These are phyloP conservation scores for Nakazawaea sp. DNA, from an alignment of 805 yeast species.

Conservation along the genomic window DNA sequence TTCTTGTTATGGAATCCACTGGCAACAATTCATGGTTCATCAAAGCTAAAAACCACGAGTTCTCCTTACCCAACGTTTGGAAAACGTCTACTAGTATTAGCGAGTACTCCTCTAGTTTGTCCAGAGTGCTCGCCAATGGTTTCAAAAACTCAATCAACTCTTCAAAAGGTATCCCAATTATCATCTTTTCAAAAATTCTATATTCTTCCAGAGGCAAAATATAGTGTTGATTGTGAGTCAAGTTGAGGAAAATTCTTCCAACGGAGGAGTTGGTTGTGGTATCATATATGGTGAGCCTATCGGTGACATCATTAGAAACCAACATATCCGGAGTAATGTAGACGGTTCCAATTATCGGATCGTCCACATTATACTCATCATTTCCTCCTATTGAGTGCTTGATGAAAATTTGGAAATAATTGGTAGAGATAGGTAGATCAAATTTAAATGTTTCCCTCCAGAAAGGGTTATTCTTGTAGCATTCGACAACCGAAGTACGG, in stretches of 20 bases:
- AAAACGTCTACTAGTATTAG: slow-evolving; percentile 64
- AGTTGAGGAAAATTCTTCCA: slow-evolving; percentile 52
- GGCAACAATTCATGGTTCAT: slow-evolving; percentile 59
- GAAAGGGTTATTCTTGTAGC: slow-evolving; percentile 46
- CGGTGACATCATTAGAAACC: slow-evolving; percentile 11
- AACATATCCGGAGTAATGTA: slow-evolving; percentile 47
- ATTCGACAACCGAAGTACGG: slow-evolving; percentile 58
- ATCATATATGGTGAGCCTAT: slow-evolving; percentile 25
- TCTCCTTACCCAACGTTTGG: slow-evolving; percentile 61
- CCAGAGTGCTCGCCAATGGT: slow-evolving; percentile 15
- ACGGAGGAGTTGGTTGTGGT: slow-evolving; percentile 28
- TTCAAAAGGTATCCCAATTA: slow-evolving; percentile 44
- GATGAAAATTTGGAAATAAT: slow-evolving; percentile 41
- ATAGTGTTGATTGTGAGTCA: slow-evolving; percentile 44
- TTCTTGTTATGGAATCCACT: slow-evolving; percentile 37
- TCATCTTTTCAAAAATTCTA: slow-evolving; percentile 53
- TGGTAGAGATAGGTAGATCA: slow-evolving; percentile 51
- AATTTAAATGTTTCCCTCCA: slow-evolving; percentile 77
- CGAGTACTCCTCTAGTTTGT: slow-evolving; percentile 49
- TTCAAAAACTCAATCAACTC: slow-evolving; percentile 45
- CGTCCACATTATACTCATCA: slow-evolving; percentile 24
- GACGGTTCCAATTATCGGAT: slow-evolving; percentile 45
- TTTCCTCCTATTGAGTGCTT: slow-evolving; percentile 22
- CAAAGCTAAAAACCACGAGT: slow-evolving; percentile 65
- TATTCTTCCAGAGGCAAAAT: slow-evolving; percentile 57